Evolutionary conservation across 176 grass and related monocot species (phyloP), one percentile per base, ranked within the genome.

Genomic region (Raddia distichophylla): DNA sequence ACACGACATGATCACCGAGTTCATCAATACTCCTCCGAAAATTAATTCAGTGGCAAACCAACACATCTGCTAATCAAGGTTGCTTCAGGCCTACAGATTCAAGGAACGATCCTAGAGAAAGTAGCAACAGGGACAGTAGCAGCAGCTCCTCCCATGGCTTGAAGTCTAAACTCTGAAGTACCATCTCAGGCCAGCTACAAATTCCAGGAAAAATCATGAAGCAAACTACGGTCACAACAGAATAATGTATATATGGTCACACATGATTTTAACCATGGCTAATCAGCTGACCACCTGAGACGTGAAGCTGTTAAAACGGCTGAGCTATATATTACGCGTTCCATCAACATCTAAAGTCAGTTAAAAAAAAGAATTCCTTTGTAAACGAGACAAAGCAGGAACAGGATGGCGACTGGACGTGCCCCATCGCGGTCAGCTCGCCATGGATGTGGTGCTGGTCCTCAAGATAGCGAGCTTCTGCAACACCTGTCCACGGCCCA

Each of bases 401-500:
- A 27, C 4, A 40, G 37, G 37, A 40, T 40, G 37, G 37, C 37
- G 3, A 40, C 37, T 0, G 27, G 27, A 27, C 27, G 27, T 27
- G 27, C 27, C 27, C 27, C 27, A 27, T 27, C 27, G 27, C 27
- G 27, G 27, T 27, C 27, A 27, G 27, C 27, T 27, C 27, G 27
- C 27, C 27, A 27, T 27, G 27, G 27, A 27, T 27, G 27, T 27
- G 27, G 27, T 27, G 27, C 27, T 40, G 37, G 37, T 40, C 37
- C 37, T 40, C 3, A 60, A 54, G 80, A 82, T 8, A 37, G 59
- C 47, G 45, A 82, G 2, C 1, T 62, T 52, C 33, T 7, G 33
- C 47, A 53, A 82, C 80, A 82, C 47, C 12, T 82, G 69, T 74
- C 69, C 32, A 44, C 2, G 58, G 47, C 4, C 45, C 80, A 64